These are phyloP conservation scores for Harrya chromipes DNA, from an alignment of 768 basidiomycete genomes.

Conservation along the genomic window DNA sequence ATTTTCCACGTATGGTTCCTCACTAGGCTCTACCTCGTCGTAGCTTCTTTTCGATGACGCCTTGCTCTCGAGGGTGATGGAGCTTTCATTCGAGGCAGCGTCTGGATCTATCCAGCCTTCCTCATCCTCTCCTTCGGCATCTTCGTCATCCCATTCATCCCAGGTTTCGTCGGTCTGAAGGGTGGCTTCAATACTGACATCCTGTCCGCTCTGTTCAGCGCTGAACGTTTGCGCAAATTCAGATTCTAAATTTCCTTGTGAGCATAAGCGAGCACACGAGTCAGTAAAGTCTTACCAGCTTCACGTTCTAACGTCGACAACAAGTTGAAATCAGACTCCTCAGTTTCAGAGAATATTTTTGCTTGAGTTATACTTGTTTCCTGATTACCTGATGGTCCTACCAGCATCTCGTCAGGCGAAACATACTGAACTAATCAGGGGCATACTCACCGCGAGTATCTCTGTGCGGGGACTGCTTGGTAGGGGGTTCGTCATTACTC, in stretches of 20 bases:
- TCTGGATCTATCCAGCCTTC: conserved; percentile 47
- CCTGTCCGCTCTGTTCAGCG: conserved; percentile 14
- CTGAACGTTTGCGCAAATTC: conserved; percentile 27
- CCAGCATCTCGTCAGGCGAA: conserved; percentile 4
- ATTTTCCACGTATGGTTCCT: conserved; percentile 35
- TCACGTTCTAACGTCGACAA: conserved; percentile 26
- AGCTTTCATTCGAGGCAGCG: conserved; percentile 49
- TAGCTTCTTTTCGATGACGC: conserved; percentile 46
- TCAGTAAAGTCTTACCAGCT: conserved; percentile 24
- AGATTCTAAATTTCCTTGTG: conserved; percentile 17
- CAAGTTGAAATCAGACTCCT: conserved; percentile 31
- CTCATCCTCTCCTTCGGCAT: conserved; percentile 47
- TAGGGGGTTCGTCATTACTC: neutral
- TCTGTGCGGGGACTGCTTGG: conserved; percentile 5
- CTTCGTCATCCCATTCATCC: conserved; percentile 34
- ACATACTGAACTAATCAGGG: neutral
- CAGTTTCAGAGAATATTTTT: conserved; percentile 13
- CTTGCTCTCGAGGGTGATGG: conserved; percentile 53
- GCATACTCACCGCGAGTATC: conserved; percentile 10
- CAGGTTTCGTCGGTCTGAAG: conserved; percentile 19
- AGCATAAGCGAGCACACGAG: neutral
- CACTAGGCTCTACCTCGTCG: conserved; percentile 47
- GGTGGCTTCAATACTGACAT: conserved; percentile 15
- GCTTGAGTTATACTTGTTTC: conserved; percentile 6
- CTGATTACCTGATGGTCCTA: conserved; percentile 9